Evolutionary conservation across 306 rosid species (phyloP).

Genomic region (Cucurbita ficifolia): DNA sequence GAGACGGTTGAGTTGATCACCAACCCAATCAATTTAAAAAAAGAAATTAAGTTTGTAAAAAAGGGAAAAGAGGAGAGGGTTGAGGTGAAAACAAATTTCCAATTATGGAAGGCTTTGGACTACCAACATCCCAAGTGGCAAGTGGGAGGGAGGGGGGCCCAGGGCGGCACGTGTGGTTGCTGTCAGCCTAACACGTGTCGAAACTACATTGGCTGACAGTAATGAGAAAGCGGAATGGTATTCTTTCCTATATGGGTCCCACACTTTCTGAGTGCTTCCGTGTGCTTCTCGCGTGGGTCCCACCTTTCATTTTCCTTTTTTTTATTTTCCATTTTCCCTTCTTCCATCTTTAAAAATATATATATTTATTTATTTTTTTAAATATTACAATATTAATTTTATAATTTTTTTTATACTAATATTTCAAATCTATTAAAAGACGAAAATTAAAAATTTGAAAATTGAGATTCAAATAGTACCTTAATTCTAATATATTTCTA

Average conservation of each 20-base stretch:
- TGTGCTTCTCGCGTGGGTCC: not conserved
- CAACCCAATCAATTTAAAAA: no score
- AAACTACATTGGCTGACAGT: not conserved
- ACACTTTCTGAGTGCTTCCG: not conserved
- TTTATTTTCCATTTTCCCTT: not conserved
- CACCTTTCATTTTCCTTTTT: not conserved
- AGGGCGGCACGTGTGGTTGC: not conserved
- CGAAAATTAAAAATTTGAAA: no score
- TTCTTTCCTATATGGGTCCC: not conserved
- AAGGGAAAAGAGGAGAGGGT: no score
- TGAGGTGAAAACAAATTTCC: not conserved
- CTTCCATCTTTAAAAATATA: no score
- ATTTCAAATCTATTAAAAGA: no score
- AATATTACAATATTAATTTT: no score
- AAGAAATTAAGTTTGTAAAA: no score
- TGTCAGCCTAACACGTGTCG: not conserved
- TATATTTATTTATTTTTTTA: no score
- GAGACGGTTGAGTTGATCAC: no score
- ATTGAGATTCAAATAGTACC: no score
- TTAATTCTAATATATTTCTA: no score
- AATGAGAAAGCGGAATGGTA: not conserved
- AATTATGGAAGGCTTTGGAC: not conserved
- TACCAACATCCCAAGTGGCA: not conserved
- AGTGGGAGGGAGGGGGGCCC: not conserved
- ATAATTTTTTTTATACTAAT: no score